Percentiles rank a stretch among this genome's conserved stretches.
phyloP scores from a whole-genome alignment of 176 grass and related monocot species.

The Ensete ventricosum region DNA sequence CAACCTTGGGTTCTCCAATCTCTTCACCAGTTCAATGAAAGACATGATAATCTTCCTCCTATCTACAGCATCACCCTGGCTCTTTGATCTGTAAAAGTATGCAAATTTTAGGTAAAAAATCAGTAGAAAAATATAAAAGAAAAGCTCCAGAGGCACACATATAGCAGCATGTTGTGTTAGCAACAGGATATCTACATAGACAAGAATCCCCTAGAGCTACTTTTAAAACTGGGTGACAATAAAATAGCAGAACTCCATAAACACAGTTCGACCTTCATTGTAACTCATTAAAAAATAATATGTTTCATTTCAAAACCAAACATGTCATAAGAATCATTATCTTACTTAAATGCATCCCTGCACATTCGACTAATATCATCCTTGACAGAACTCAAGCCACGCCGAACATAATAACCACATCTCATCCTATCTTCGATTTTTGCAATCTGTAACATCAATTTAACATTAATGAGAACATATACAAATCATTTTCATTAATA shows the following conservation, averaged over 20 bases:
- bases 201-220: too few species aligned
- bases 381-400: constrained; percentile 77
- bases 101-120: constrained; percentile 15
- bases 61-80: constrained; percentile 53
- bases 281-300: neutral
- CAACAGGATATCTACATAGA: neutral
- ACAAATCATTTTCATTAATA: constrained; percentile 1
- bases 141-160: too few species aligned
- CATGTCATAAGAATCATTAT: neutral
- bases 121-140: neutral
- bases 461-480: neutral
- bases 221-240: neutral
- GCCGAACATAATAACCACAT: constrained; percentile 85
- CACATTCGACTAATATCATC: constrained; percentile 96
- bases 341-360: constrained; percentile 88
- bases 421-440: constrained; percentile 90
- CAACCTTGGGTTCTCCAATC: constrained; percentile 62
- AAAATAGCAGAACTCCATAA: neutral
- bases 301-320: neutral
- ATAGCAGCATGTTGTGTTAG: neutral
- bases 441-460: constrained; percentile 54
- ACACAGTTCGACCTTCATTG: neutral
- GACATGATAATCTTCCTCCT: constrained; percentile 84
- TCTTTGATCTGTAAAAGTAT: constrained; percentile 56
- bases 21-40: constrained; percentile 93